phyloP scores from a whole-genome alignment of 1,284 basidiomycete genomes.

The Puccinia novopanici region DNA sequence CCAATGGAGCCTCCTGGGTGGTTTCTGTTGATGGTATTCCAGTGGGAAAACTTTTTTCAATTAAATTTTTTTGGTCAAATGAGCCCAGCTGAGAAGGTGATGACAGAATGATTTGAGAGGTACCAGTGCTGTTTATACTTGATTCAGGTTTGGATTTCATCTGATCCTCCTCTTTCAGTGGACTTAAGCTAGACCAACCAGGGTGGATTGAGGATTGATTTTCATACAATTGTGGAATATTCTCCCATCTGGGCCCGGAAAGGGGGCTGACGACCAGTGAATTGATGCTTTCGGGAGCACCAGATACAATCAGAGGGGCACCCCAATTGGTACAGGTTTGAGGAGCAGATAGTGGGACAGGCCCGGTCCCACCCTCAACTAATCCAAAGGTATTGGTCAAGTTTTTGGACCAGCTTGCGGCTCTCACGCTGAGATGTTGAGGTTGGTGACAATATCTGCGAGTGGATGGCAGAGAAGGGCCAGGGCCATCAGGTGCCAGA shows the following conservation, averaged over 20 bases:
- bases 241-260: slow-evolving; percentile 21
- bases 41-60: background rate
- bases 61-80: slow-evolving; percentile 14
- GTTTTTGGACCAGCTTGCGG: no score
- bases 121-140: background rate
- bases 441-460: no score
- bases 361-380: no score
- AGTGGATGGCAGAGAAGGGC: no score
- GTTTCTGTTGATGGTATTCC: background rate
- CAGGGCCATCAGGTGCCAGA: background rate
- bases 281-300: background rate
- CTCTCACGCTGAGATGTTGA: no score
- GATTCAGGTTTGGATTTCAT: slow-evolving; percentile 20
- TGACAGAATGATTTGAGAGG: no score
- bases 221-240: background rate
- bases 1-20: background rate
- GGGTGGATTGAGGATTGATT: background rate
- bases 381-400: no score
- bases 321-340: no score
- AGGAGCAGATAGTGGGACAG: no score
- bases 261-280: background rate
- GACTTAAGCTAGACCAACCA: slow-evolving; percentile 28
- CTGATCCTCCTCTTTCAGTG: slow-evolving; percentile 30
- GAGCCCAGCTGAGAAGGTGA: slow-evolving; percentile 34
- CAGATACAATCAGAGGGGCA: slow-evolving; percentile 1